phyloP scores from a whole-genome alignment of 2,329 filamentous ascomycete species.

The Fusarium miscanthi region DNA sequence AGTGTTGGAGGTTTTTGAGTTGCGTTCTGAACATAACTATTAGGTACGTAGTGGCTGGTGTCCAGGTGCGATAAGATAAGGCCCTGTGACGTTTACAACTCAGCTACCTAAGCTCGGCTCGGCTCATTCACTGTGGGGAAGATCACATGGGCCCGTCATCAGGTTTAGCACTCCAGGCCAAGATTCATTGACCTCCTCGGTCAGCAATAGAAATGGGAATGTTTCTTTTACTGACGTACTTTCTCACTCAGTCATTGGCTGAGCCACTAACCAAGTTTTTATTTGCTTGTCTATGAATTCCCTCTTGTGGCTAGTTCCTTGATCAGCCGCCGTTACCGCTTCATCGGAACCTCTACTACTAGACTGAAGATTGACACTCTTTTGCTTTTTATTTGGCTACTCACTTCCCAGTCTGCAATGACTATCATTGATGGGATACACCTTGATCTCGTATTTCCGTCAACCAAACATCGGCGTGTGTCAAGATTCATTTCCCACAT shows the following conservation, averaged over 20 bases:
- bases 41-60: neutral
- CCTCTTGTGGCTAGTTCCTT: neutral
- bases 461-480: neutral
- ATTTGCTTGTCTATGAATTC: slow-evolving; percentile 1
- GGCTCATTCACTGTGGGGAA: neutral
- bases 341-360: neutral
- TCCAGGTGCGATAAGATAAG: slow-evolving; percentile 29
- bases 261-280: neutral
- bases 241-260: neutral
- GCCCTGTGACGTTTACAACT: neutral
- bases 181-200: neutral
- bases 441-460: neutral
- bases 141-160: neutral
- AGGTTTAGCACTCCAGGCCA: neutral
- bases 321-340: neutral
- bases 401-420: neutral
- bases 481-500: neutral
- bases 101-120: neutral
- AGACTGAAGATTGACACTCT: neutral
- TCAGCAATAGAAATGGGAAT: neutral
- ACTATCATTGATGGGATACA: neutral
- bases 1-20: neutral
- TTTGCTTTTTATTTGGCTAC: neutral
- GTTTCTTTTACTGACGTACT: neutral
- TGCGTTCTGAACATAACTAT: slow-evolving; percentile 10